Base-by-base conservation (phyloP, 257 asterid species). In the Buddleja alternifolia region DNA sequence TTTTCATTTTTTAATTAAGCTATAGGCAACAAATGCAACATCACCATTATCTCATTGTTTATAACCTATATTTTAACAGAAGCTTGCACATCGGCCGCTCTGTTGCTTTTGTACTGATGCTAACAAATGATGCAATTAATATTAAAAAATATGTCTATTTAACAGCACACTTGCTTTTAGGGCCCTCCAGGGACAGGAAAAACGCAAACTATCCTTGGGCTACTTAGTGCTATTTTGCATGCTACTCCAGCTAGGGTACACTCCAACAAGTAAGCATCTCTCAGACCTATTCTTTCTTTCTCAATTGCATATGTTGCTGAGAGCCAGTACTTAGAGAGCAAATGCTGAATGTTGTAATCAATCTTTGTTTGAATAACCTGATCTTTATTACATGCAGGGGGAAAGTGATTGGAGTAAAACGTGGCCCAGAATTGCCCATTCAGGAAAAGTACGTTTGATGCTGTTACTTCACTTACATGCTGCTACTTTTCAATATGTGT, bases 141-240 rank as follows among this genome's bases (percentile, higher is more conserved):
- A 51, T 56, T 4, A 64, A 29, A 59, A 10, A 44, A 51, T 63
- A 48, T 59, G 70, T 52, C 69, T 56, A 51, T 71, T 72, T 84
- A 80, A 85, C 73, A 24, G 24, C 51, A 52, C 66, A 50, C 64
- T 68, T 81, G 57, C 77, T 80, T 83, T 40, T 81, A 94, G 97
- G 99, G 97, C 0, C 99, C 99, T 72, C 97, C 99, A 63, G 99
- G 99, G 56, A 94, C 97, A 24, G 99, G 99, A 71, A 94, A 94
- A 81, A 94, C 99, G 15, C 99, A 91, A 75, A 94, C 99, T 69
- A 91, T 94, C 73, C 97, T 94, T 73, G 99, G 99, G 73, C 62
- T 94, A 32, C 96, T 94, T 59, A 86, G 97, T 84, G 92, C 99
- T 70, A 84, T 94, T 80, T 80, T 90, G 85, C 99, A 94, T 82